These are phyloP conservation scores for Paecilomyces sp. DNA, from an alignment of 2,329 filamentous ascomycete species.

Conservation along the genomic window DNA sequence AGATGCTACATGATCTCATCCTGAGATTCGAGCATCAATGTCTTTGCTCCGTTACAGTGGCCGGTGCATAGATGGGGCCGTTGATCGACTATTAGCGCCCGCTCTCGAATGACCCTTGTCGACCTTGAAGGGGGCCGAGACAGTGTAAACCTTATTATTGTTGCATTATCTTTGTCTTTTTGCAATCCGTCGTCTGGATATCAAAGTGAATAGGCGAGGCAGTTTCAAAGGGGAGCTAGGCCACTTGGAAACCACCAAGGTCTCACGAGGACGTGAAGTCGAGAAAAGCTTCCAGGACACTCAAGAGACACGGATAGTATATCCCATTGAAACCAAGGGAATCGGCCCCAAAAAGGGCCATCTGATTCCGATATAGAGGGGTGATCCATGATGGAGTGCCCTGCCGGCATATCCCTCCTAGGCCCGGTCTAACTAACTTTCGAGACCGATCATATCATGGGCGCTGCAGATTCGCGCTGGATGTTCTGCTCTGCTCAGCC, in stretches of 20 bases:
- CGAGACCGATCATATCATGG: background rate
- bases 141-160: background rate
- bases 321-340: background rate
- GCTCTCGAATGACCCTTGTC: background rate
- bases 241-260: background rate
- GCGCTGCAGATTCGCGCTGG: background rate
- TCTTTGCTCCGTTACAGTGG: background rate
- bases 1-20: background rate
- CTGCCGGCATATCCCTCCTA: background rate
- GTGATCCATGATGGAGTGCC: background rate
- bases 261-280: background rate
- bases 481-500: background rate
- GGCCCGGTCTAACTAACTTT: background rate
- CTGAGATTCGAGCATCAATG: background rate
- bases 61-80: background rate
- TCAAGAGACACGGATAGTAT: background rate
- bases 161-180: background rate
- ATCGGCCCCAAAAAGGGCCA: background rate
- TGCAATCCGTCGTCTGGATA: background rate
- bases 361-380: background rate
- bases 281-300: background rate
- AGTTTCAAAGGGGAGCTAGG: background rate
- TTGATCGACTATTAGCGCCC: background rate
- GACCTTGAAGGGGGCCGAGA: background rate
- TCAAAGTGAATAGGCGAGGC: background rate